Conservation (phyloP, 495 filamentous ascomycete species). For the Lepraria neglecta region DNA sequence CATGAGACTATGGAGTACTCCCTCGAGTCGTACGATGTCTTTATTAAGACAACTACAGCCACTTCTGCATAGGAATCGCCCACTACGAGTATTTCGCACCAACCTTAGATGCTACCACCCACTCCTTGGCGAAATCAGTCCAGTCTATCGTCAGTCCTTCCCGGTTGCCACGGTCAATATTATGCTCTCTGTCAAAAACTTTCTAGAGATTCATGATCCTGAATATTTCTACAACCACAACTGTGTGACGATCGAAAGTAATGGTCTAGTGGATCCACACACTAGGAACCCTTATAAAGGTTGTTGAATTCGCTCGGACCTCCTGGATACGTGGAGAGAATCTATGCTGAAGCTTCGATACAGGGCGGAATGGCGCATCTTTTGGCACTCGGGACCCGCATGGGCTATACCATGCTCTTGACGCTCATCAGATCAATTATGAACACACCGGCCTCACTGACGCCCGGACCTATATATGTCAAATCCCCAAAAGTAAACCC, state of each 20-base stretch:
- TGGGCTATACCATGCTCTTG: neutral
- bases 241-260: neutral
- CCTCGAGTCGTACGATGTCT: no score
- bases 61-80: no score
- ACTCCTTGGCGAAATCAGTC: no score
- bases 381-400: neutral
- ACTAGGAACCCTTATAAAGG: neutral
- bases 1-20: no score
- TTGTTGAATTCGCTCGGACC: neutral
- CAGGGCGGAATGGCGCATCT: neutral
- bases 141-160: no score
- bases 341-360: neutral
- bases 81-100: no score
- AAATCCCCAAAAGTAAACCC: neutral
- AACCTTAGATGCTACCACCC: no score
- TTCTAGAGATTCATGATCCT: no score
- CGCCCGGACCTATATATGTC: neutral
- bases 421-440: neutral
- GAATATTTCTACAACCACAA: no score
- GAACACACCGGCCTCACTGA: neutral
- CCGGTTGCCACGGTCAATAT: no score
- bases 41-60: neutral
- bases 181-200: no score
- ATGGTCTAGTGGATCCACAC: constrained; percentile 1
- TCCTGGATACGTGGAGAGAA: neutral